Evolutionary conservation across 2,329 filamentous ascomycete species (phyloP).

Genomic region (Aspergillus hiratsukae): DNA sequence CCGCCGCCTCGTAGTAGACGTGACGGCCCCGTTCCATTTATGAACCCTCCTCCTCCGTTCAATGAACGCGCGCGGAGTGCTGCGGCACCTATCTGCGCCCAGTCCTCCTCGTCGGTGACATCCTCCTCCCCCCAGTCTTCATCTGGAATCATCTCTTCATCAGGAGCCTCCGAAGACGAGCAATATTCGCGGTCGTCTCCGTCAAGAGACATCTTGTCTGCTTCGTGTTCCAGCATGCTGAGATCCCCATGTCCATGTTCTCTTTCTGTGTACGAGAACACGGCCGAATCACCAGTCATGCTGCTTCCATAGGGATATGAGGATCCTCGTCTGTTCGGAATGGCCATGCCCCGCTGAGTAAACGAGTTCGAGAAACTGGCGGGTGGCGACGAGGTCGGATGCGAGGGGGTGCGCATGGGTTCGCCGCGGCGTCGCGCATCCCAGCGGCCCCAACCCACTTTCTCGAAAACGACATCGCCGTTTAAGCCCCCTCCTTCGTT

Average conservation of each 20-base stretch:
- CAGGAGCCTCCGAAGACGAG: conserved; percentile 69
- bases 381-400: conserved; percentile 43
- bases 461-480: conserved; percentile 67
- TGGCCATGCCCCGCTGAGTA: conserved; percentile 44
- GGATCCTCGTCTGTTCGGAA: conserved; percentile 37
- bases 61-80: conserved; percentile 67
- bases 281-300: conserved; percentile 64
- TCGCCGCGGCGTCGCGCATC: conserved; percentile 73
- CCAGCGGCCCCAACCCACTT: conserved; percentile 97
- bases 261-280: conserved; percentile 65
- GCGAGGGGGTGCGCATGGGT: conserved; percentile 33
- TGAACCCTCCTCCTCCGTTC: conserved; percentile 42
- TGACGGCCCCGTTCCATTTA: conserved; percentile 30
- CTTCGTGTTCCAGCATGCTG: conserved; percentile 75
- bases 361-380: conserved; percentile 48
- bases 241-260: conserved; percentile 59
- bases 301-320: conserved; percentile 53
- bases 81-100: conserved; percentile 82
- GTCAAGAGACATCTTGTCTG: conserved; percentile 91
- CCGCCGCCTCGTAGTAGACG: conserved; percentile 26
- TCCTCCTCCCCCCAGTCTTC: conserved; percentile 81
- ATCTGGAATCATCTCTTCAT: conserved; percentile 59
- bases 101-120: conserved; percentile 92
- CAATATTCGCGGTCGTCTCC: conserved; percentile 61
- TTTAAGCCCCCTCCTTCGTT: conserved; percentile 53